Conservation (phyloP, 768 basidiomycete species). For the Pleurotus citrinopileatus region DNA sequence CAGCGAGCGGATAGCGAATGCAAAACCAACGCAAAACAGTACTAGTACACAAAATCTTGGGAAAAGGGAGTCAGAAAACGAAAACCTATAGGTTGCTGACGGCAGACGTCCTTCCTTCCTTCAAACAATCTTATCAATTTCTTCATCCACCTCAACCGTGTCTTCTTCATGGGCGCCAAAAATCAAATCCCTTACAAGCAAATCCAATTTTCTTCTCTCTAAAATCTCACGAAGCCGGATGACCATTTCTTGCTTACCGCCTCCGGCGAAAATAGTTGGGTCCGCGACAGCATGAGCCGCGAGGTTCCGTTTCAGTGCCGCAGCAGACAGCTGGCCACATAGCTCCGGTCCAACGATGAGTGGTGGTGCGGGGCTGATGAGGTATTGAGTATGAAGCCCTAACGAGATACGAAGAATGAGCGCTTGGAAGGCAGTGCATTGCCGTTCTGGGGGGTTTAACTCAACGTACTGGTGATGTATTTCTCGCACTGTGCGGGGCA, state of each 20-base stretch:
- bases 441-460: too few relatives aligned
- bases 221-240: conserved; percentile 45
- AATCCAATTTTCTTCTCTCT: conserved; percentile 44
- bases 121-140: background rate
- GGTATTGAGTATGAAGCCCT: conserved; percentile 50
- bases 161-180: conserved; percentile 6
- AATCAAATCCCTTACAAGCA: conserved; percentile 47
- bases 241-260: conserved; percentile 47
- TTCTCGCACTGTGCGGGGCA: conserved; percentile 49
- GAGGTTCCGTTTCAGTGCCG: conserved; percentile 55
- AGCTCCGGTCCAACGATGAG: conserved; percentile 41
- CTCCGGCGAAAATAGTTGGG: conserved; percentile 38
- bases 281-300: conserved; percentile 51
- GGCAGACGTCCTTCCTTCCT: too few relatives aligned
- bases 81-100: too few relatives aligned
- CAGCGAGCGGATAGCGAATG: too few relatives aligned
- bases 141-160: background rate
- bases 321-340: conserved; percentile 39
- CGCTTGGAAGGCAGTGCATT: background rate
- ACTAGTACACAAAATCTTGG: too few relatives aligned
- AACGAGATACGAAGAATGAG: background rate
- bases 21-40: too few relatives aligned
- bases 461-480: conserved; percentile 49
- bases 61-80: too few relatives aligned
- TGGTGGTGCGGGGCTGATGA: conserved; percentile 43